Percentiles rank a stretch among this genome's conserved stretches.
Evolutionary conservation across 805 yeast genomes (phyloP).

Genomic region (Barnettozyma wickerhamii): DNA sequence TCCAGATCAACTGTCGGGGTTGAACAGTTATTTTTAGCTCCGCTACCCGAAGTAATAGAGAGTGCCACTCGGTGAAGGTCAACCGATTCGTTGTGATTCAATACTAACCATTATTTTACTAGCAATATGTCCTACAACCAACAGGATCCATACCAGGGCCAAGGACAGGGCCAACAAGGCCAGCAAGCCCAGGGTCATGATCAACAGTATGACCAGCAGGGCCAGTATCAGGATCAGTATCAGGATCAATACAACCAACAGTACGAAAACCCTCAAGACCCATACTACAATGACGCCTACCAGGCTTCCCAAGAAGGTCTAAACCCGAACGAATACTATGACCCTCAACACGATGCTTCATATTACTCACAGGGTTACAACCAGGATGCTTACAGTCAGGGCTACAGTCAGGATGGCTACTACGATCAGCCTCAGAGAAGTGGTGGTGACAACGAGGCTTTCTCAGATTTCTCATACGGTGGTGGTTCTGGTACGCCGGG

Average conservation of each 20-base stretch:
- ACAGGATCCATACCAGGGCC: constrained; percentile 6
- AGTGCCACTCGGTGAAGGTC: too few species aligned
- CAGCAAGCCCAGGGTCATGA: constrained; percentile 5
- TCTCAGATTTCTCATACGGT: constrained; percentile 65
- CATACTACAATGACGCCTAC: constrained; percentile 33
- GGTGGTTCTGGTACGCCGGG: constrained; percentile 62
- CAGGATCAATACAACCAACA: constrained; percentile 29
- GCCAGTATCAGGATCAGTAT: constrained; percentile 34
- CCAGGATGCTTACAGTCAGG: constrained; percentile 29
- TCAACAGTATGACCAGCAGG: constrained; percentile 23
- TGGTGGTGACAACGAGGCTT: constrained; percentile 52
- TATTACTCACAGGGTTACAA: constrained; percentile 49
- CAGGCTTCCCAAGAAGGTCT: constrained; percentile 29
- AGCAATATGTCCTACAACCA: constrained; percentile 8
- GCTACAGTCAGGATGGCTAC: constrained; percentile 40
- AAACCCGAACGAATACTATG: constrained; percentile 27
- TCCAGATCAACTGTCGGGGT: too few species aligned
- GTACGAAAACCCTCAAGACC: constrained; percentile 36
- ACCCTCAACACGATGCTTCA: constrained; percentile 27
- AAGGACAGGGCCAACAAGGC: constrained; percentile 12
- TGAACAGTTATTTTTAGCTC: too few species aligned
- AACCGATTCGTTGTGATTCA: too few species aligned
- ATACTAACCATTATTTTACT: background rate
- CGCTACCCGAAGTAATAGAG: too few species aligned
- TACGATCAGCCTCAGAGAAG: constrained; percentile 48